These are phyloP conservation scores for Calendula officinalis DNA, from an alignment of 129 eudicot genomes.

Conservation along the genomic window DNA sequence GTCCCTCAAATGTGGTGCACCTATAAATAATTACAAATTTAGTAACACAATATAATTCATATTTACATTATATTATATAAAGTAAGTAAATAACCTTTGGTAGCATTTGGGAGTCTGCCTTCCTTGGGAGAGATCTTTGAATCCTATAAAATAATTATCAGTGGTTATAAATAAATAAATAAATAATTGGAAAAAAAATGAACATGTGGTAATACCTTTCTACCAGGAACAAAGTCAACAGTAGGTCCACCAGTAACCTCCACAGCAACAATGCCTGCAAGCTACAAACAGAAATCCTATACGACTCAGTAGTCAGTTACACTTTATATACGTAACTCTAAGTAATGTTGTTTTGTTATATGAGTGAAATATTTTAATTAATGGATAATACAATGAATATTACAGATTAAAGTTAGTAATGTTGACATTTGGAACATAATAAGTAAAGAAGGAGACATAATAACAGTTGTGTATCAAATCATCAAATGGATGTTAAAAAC, in stretches of 20 bases:
- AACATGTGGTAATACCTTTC: slow-evolving; percentile 55
- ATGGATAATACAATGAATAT: too few species aligned
- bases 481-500: too few species aligned
- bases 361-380: not conserved
- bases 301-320: slow-evolving; percentile 30
- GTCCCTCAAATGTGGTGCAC: slow-evolving; percentile 82
- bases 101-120: slow-evolving; percentile 95
- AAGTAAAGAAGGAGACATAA: too few species aligned
- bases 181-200: not conserved
- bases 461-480: too few species aligned
- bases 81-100: slow-evolving; percentile 50
- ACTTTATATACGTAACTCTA: slow-evolving; percentile 31
- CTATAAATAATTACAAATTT: slow-evolving; percentile 28
- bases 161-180: too few species aligned
- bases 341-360: slow-evolving; percentile 13
- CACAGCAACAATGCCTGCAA: slow-evolving; percentile 95
- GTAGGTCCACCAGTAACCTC: slow-evolving; percentile 98
- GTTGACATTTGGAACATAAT: too few species aligned
- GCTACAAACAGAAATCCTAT: slow-evolving; percentile 45
- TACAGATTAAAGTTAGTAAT: too few species aligned
- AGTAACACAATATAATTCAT: slow-evolving; percentile 17
- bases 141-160: slow-evolving; percentile 45
- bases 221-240: slow-evolving; percentile 82
- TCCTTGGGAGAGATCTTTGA: slow-evolving; percentile 74
- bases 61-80: slow-evolving; percentile 11